Conservation (phyloP, 2,329 filamentous ascomycete species). For the Ascochyta koolunga region DNA sequence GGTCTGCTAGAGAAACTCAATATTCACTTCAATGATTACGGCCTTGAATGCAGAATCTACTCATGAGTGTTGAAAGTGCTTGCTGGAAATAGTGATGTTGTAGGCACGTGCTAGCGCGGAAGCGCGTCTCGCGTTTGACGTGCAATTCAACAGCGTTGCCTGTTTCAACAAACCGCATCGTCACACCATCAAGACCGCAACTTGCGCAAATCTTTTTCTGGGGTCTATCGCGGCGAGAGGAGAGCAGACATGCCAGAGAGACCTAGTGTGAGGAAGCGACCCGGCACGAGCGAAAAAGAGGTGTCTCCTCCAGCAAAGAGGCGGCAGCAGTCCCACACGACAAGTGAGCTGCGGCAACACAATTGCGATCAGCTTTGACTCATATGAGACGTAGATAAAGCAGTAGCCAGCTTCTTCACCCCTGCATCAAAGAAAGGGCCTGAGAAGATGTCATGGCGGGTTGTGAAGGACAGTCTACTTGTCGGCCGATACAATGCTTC, state of each 20-base stretch:
- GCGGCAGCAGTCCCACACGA: slow-evolving; percentile 60
- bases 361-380: background rate
- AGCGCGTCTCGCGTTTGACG: slow-evolving; percentile 31
- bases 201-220: background rate
- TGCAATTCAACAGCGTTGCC: slow-evolving; percentile 13
- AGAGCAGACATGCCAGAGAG: slow-evolving; percentile 27
- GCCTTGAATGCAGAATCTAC: no score
- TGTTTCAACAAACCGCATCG: slow-evolving; percentile 4
- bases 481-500: slow-evolving; percentile 71
- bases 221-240: no score
- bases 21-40: no score
- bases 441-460: slow-evolving; percentile 72
- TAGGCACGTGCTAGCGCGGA: slow-evolving; percentile 43
- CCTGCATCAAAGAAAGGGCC: slow-evolving; percentile 84
- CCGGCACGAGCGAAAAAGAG: slow-evolving; percentile 48
- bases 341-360: slow-evolving; percentile 51
- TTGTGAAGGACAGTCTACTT: slow-evolving; percentile 72
- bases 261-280: slow-evolving; percentile 41
- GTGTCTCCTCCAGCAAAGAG: slow-evolving; percentile 65
- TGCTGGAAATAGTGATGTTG: no score
- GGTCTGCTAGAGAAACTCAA: background rate
- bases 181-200: slow-evolving; percentile 2
- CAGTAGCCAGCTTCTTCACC: slow-evolving; percentile 86
- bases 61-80: no score
- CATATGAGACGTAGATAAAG: slow-evolving; percentile 59